Conservation (phyloP, 2,329 filamentous ascomycete genomes). For the Penicillium sp. region DNA sequence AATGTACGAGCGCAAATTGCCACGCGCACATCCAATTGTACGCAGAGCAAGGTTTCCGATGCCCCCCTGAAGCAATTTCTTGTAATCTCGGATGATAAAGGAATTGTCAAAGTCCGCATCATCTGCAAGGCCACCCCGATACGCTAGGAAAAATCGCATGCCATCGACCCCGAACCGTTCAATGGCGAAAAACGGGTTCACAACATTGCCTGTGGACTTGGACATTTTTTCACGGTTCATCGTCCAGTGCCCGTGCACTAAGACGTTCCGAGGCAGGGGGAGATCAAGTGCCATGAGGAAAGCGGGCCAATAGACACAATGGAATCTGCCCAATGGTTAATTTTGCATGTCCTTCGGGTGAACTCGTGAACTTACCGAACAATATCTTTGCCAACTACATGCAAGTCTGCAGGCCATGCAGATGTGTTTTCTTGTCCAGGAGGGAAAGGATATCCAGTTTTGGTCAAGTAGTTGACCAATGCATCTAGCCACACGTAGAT, state of each 20-base stretch:
- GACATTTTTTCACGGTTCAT: conserved; percentile 92
- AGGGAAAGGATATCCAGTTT: conserved; percentile 74
- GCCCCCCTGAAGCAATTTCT: conserved; percentile 71
- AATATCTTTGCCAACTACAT: conserved; percentile 96
- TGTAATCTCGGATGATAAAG: conserved; percentile 71
- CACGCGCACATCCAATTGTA: conserved; percentile 65
- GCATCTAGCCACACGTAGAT: conserved; percentile 99
- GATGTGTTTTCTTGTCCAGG: conserved; percentile 60
- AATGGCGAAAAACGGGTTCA: conserved; percentile 88
- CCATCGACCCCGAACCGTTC: conserved; percentile 84
- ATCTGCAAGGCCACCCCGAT: conserved; percentile 70
- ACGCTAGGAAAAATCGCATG: conserved; percentile 84
- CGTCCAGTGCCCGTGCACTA: conserved; percentile 95
- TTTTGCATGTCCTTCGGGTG: conserved; percentile 5
- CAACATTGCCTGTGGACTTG: conserved; percentile 90
- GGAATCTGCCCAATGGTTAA: conserved; percentile 57
- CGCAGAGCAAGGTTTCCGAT: conserved; percentile 78
- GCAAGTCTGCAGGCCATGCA: conserved; percentile 87
- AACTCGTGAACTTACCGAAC: conserved; percentile 53
- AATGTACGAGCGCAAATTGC: conserved; percentile 64
- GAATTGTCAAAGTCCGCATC: conserved; percentile 85
- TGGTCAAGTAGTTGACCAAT: conserved; percentile 88
- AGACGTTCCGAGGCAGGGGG: conserved; percentile 71
- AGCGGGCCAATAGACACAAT: conserved; percentile 97
- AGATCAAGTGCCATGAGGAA: conserved; percentile 85